Percentiles rank a stretch among this genome's conserved stretches.
Conservation (phyloP, 805 yeast genomes). For the Ogataea parapolymorpha region DNA sequence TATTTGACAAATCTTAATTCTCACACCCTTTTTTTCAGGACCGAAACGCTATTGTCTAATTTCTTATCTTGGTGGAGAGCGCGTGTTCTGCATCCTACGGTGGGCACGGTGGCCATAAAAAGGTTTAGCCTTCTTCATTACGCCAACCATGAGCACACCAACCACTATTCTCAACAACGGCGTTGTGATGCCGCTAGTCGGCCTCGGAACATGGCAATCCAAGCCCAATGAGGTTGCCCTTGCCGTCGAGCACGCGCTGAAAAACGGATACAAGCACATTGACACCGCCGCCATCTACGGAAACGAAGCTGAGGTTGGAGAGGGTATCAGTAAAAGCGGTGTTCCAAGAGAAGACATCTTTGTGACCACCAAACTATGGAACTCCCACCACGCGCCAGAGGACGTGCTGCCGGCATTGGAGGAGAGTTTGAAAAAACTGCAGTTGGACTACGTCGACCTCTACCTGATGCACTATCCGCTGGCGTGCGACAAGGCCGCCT, state of each 20-base stretch:
- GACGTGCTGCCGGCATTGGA: conserved; percentile 47
- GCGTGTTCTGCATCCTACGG: not conserved
- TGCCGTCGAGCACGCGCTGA: conserved; percentile 58
- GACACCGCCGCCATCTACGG: conserved; percentile 71
- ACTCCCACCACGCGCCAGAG: conserved; percentile 30
- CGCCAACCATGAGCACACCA: conserved; percentile 5
- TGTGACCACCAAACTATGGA: conserved; percentile 64
- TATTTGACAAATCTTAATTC: not conserved
- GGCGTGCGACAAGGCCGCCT: conserved; percentile 38
- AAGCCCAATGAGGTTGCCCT: conserved; percentile 47
- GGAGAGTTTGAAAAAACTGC: conserved; percentile 47
- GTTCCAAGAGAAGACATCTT: conserved; percentile 51
- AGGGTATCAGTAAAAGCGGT: conserved; percentile 45
- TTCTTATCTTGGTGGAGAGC: conserved; percentile 10
- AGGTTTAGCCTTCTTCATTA: not conserved
- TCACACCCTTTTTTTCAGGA: not conserved
- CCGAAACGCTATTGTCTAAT: not conserved
- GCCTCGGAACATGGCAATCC: conserved; percentile 29
- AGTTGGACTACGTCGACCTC: conserved; percentile 60
- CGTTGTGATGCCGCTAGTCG: conserved; percentile 11
- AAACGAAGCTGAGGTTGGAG: conserved; percentile 59
- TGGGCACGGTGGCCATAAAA: not conserved
- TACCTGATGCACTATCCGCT: conserved; percentile 69
- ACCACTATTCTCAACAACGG: conserved; percentile 11
- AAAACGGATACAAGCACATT: conserved; percentile 71